These are phyloP conservation scores for Monosporozyma siamensis DNA, from an alignment of 805 yeast species.

Conservation along the genomic window DNA sequence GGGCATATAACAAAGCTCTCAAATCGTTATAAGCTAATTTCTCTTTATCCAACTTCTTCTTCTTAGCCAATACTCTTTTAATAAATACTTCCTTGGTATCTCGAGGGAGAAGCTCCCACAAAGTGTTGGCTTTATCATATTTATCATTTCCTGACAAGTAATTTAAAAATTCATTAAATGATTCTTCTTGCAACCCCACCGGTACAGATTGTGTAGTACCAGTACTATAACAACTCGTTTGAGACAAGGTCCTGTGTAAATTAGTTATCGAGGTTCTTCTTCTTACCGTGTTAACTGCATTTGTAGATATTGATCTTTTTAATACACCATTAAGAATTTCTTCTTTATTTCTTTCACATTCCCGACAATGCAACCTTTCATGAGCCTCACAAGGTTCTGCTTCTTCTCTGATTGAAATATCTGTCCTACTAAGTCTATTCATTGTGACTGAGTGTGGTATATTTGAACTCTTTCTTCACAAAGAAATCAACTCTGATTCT, in stretches of 20 bases:
- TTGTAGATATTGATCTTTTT: conserved; percentile 11
- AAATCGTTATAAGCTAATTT: conserved; percentile 1
- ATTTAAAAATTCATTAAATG: conserved; percentile 8
- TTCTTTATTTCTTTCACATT: conserved; percentile 2
- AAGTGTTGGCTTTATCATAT: neutral
- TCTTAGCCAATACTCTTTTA: conserved; percentile 4
- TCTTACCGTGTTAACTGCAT: conserved; percentile 8
- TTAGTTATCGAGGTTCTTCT: conserved; percentile 5
- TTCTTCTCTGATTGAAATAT: conserved; percentile 8
- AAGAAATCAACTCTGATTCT: no score
- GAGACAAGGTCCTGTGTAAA: conserved; percentile 9
- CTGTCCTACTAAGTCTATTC: neutral
- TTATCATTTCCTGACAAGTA: conserved; percentile 4
- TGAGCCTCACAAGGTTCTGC: conserved; percentile 12
- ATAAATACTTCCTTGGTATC: conserved; percentile 9
- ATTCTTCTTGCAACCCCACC: conserved; percentile 3
- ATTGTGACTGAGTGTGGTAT: neutral
- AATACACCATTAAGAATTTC: conserved; percentile 4
- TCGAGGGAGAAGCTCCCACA: conserved; percentile 10
- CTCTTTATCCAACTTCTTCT: neutral
- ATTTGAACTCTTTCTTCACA: no score
- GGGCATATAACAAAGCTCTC: neutral
- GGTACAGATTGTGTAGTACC: conserved; percentile 6
- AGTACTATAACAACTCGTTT: conserved; percentile 12
- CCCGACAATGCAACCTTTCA: conserved; percentile 5